Base-by-base conservation (phyloP, 306 rosid species). In the Pyrus pyrifolia region DNA sequence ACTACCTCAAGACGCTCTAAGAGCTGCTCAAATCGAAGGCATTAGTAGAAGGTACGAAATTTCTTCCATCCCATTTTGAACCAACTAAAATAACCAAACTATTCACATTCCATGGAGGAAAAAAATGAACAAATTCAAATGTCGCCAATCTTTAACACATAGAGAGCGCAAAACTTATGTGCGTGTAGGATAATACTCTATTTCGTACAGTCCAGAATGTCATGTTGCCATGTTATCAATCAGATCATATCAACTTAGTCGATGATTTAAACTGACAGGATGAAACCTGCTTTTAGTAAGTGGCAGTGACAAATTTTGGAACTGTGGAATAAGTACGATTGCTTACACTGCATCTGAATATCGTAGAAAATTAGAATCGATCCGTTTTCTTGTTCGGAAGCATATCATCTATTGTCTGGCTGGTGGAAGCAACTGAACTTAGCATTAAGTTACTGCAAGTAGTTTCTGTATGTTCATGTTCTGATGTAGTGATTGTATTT, bases 21-120 rank as follows among this genome's bases (percentile, higher is more conserved):
- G 92, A 84, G 89, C 89, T 77, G 97, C 97, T 82, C 97, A 93
- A 77, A 87, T 93, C 12, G 88, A 90, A 80, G 97, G 94, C 65
- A 85, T 93, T 51, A 86, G 90, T 30, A 87, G 97, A 87, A 89
- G 96, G 97, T 90, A 81, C 72, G 51, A 49, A 49, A 38, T 62
- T 52, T 72, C 46, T 57, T 19, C 25, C 67, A 30, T 60, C 45
- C 46, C 27, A 44, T 25, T 76, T 29, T 68, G 6, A 79, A 46
- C 70, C 63, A 44, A 17, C 45, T 42, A 21, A 60, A 73, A 25
- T 17, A 49, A 38, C 12, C 38, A 45, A 70, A 63, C 19, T 17
- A 15, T 61, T 61, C 66, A 61, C 19, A 61, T 23, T 23, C 19
- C 35, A 61, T 61, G 18, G 66, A 25, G 17, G 8, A 4, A 61